Percentiles rank a stretch among this genome's conserved stretches.
These are phyloP conservation scores for Cryptococcus jaspeensis DNA, from an alignment of 1,284 basidiomycete genomes.

Conservation along the genomic window DNA sequence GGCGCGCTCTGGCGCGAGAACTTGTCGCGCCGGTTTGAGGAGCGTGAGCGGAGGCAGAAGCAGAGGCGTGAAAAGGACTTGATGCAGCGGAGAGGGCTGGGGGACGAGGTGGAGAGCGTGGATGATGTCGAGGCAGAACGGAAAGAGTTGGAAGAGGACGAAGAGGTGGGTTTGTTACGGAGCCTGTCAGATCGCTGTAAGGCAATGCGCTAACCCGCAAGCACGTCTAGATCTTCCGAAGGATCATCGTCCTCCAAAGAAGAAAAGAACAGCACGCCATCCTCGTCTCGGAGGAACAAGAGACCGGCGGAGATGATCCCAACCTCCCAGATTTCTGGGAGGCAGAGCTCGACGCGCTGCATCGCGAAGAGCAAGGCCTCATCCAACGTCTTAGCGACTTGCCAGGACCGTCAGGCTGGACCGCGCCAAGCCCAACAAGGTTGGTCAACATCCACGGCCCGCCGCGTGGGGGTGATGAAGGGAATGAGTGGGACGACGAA, in stretches of 20 bases:
- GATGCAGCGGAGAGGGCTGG: slow-evolving; percentile 26
- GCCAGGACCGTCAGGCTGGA: background rate
- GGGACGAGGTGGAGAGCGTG: slow-evolving; percentile 7
- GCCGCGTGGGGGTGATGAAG: background rate
- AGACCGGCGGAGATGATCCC: slow-evolving; percentile 40
- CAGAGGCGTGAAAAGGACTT: slow-evolving; percentile 26
- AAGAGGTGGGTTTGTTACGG: slow-evolving; percentile 35
- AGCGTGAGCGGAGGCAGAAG: slow-evolving; percentile 29
- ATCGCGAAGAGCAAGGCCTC: slow-evolving; percentile 21
- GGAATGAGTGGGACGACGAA: slow-evolving; percentile 25
- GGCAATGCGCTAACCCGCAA: background rate
- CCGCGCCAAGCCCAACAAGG: background rate
- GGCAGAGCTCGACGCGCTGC: slow-evolving; percentile 24
- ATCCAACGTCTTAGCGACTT: slow-evolving; percentile 1
- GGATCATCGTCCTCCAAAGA: slow-evolving; percentile 40
- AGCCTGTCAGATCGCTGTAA: background rate
- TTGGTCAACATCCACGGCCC: background rate
- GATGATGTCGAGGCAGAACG: slow-evolving; percentile 40
- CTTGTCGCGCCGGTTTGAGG: slow-evolving; percentile 33
- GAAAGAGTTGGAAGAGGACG: slow-evolving; percentile 42
- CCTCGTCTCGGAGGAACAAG: slow-evolving; percentile 33
- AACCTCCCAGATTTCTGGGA: slow-evolving; percentile 42
- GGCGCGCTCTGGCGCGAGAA: slow-evolving; percentile 41
- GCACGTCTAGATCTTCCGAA: slow-evolving; percentile 51
- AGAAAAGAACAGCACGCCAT: slow-evolving; percentile 31